phyloP scores from a whole-genome alignment of 192 early-diverging fungal genomes.

The Podila epicladia region DNA sequence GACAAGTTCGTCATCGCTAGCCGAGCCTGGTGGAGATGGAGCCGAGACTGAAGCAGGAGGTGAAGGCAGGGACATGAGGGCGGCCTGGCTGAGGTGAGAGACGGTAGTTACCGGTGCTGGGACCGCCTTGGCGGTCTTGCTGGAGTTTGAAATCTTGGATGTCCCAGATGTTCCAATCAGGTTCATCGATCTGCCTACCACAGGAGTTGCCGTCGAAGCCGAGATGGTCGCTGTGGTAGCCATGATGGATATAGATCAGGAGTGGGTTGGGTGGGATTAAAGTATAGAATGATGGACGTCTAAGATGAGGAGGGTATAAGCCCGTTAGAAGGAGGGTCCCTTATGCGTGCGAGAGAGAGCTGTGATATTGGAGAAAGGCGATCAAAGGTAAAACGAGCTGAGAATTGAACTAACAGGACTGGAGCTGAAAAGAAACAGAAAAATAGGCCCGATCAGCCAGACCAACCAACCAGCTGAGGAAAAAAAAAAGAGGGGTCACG shows the following conservation, averaged over 20 bases:
- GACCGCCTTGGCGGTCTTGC: not conserved
- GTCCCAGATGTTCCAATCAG: conserved; percentile 31
- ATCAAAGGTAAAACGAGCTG: no score
- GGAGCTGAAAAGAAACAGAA: not conserved
- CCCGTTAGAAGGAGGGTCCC: no score
- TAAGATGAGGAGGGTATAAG: not conserved
- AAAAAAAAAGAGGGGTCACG: not conserved
- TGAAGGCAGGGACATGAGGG: not conserved
- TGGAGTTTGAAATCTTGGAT: conserved; percentile 1
- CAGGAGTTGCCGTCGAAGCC: conserved; percentile 38
- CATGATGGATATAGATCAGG: conserved; percentile 19
- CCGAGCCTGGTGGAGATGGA: not conserved
- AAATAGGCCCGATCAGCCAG: not conserved
- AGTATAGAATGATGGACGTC: not conserved
- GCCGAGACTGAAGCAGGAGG: not conserved
- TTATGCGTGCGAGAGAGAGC: no score
- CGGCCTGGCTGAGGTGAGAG: not conserved
- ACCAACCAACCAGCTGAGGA: not conserved
- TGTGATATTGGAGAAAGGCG: no score
- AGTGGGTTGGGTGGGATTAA: not conserved
- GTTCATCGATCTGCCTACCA: conserved; percentile 52
- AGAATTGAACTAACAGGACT: not conserved
- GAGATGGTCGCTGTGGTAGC: conserved; percentile 54
- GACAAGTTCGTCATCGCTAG: not conserved
- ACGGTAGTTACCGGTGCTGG: not conserved